Evolutionary conservation across 257 asterid genomes (phyloP).

Genomic region (Primulina huaijiensis): DNA sequence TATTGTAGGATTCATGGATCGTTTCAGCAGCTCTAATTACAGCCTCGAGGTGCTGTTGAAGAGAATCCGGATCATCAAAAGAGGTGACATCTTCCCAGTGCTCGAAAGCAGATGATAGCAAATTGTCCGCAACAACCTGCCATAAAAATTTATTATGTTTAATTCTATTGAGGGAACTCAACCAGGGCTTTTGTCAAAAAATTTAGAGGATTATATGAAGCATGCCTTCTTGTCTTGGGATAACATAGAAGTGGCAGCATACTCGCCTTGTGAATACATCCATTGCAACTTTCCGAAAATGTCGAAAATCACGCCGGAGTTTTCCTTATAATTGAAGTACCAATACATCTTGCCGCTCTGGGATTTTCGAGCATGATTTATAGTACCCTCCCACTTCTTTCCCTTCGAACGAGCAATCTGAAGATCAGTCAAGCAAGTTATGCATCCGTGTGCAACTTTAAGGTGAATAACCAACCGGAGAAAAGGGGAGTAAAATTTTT

Average conservation of each 20-base stretch:
- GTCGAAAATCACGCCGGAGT: conserved; percentile 37
- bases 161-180: too few relatives aligned
- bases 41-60: conserved; percentile 10
- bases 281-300: conserved; percentile 40
- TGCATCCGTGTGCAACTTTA: background rate
- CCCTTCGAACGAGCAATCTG: conserved; percentile 37
- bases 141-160: too few relatives aligned
- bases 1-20: too few relatives aligned
- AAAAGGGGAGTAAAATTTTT: background rate
- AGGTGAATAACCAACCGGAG: background rate
- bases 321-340: conserved; percentile 25
- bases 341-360: conserved; percentile 28
- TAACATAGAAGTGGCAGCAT: conserved; percentile 22
- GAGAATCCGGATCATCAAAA: conserved; percentile 29
- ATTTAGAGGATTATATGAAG: conserved; percentile 4
- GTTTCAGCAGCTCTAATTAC: too few relatives aligned
- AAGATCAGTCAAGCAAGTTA: background rate
- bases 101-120: conserved; percentile 31
- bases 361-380: conserved; percentile 53
- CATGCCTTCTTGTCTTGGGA: conserved; percentile 45
- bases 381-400: conserved; percentile 37
- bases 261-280: conserved; percentile 20
- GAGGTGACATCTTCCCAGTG: conserved; percentile 15
- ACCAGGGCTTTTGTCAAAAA: too few relatives aligned
- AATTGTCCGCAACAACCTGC: conserved; percentile 28